phyloP scores from a whole-genome alignment of 768 basidiomycete genomes.

The Pluteus cervinus region DNA sequence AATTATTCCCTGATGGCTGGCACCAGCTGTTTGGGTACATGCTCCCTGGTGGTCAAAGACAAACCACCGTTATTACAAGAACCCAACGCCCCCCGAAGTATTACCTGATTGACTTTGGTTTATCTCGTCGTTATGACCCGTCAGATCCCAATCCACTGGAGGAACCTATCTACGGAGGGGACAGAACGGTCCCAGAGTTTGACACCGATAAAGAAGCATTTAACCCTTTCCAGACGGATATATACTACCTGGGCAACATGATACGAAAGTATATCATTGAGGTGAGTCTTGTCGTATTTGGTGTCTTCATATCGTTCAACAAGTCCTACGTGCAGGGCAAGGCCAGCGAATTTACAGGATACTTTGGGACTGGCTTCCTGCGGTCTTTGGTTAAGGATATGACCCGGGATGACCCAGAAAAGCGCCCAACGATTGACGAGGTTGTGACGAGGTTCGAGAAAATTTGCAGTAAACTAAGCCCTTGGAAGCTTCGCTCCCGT shows the following conservation, averaged over 20 bases:
- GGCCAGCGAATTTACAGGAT: conserved; percentile 7
- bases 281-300: too few species aligned
- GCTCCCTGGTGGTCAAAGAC: conserved; percentile 12
- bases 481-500: conserved; percentile 18
- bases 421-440: conserved; percentile 19
- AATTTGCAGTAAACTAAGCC: conserved; percentile 8
- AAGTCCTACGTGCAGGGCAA: not conserved
- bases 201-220: too few species aligned
- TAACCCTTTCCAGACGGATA: conserved; percentile 36
- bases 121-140: conserved; percentile 19
- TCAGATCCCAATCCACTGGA: conserved; percentile 17
- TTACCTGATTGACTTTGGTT: conserved; percentile 25
- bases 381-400: conserved; percentile 15
- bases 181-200: conserved; percentile 38
- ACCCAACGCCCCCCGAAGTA: conserved; percentile 19
- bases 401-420: conserved; percentile 17
- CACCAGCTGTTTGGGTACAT: conserved; percentile 13
- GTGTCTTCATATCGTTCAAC: too few species aligned
- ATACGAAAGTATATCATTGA: conserved; percentile 24
- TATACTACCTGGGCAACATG: conserved; percentile 37
- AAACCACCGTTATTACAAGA: conserved; percentile 12
- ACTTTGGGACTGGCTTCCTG: conserved; percentile 14
- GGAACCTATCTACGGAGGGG: conserved; percentile 18
- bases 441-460: conserved; percentile 14
- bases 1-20: conserved; percentile 13